Evolutionary conservation across 192 early-diverging fungal species (phyloP).

Genomic region (Oehlia diaphana): DNA sequence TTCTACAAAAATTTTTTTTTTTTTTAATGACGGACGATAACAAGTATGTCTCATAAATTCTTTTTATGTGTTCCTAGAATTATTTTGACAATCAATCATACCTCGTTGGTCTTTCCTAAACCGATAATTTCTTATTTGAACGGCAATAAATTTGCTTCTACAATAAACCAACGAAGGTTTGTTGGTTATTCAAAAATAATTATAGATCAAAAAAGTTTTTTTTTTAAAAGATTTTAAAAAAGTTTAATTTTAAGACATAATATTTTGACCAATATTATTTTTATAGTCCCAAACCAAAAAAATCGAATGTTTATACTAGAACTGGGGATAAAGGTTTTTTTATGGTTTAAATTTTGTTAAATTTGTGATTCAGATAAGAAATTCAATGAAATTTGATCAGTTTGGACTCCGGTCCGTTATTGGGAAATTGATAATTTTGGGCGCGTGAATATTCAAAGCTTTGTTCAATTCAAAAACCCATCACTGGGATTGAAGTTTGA

Average conservation of each 20-base stretch:
- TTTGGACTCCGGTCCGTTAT: not conserved
- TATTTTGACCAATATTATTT: not conserved
- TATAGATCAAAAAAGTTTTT: not conserved
- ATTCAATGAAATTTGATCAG: not conserved
- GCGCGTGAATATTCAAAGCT: no score
- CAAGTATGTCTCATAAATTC: constrained; percentile 9
- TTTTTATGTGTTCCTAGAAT: not conserved
- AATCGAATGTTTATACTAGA: constrained; percentile 83
- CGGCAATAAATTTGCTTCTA: not conserved
- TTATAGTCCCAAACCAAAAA: constrained; percentile 35
- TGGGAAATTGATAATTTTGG: no score
- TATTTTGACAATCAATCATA: constrained; percentile 20
- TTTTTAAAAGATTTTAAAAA: not conserved
- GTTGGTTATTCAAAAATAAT: constrained; percentile 14
- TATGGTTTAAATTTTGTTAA: not conserved
- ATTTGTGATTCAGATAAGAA: not conserved
- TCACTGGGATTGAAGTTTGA: no score
- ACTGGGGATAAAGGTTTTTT: constrained; percentile 81
- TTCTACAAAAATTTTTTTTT: not conserved
- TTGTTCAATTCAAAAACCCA: no score
- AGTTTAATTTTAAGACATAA: not conserved
- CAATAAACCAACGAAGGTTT: constrained; percentile 22
- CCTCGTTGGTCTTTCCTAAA: not conserved
- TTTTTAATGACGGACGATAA: not conserved
- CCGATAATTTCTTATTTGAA: not conserved